These are phyloP conservation scores for Solidago caesia DNA, from an alignment of 129 eudicot species.

Conservation along the genomic window DNA sequence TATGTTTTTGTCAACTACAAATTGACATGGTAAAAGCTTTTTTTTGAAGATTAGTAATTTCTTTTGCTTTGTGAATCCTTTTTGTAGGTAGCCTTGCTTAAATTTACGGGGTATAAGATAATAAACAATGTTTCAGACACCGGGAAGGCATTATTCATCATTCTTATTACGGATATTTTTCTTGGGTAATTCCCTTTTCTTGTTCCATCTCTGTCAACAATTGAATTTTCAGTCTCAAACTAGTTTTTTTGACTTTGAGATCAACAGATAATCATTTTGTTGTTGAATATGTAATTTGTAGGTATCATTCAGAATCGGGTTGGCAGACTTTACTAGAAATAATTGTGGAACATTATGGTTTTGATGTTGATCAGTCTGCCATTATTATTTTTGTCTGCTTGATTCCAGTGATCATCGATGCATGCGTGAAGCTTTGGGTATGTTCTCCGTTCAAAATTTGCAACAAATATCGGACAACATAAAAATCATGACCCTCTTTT, in stretches of 20 bases:
- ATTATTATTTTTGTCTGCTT: constrained; percentile 72
- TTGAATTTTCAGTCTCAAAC: constrained; percentile 14
- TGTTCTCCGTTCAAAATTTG: constrained; percentile 26
- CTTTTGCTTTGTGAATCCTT: constrained; percentile 8
- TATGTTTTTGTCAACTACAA: not conserved
- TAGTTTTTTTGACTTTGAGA: constrained; percentile 1
- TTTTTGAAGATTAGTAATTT: not conserved
- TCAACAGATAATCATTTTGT: not conserved
- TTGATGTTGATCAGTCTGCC: constrained; percentile 82
- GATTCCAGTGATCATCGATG: constrained; percentile 78
- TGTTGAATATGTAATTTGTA: constrained; percentile 35
- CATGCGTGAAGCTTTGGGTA: constrained; percentile 98
- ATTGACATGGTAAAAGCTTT: constrained; percentile 2
- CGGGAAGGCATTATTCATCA: constrained; percentile 90
- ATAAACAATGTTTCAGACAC: constrained; percentile 81
- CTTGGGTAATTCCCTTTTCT: constrained; percentile 65
- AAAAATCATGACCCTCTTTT: not conserved
- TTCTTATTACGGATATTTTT: constrained; percentile 80
- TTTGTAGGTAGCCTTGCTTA: constrained; percentile 91
- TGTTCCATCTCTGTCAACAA: not conserved
- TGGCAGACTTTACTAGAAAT: constrained; percentile 87
- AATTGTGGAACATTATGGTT: constrained; percentile 83
- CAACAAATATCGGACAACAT: not conserved
- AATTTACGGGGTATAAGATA: constrained; percentile 95
- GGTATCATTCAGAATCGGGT: constrained; percentile 97